These are phyloP conservation scores for Cyberlindnera mrakii DNA, from an alignment of 805 yeast species.

Conservation along the genomic window DNA sequence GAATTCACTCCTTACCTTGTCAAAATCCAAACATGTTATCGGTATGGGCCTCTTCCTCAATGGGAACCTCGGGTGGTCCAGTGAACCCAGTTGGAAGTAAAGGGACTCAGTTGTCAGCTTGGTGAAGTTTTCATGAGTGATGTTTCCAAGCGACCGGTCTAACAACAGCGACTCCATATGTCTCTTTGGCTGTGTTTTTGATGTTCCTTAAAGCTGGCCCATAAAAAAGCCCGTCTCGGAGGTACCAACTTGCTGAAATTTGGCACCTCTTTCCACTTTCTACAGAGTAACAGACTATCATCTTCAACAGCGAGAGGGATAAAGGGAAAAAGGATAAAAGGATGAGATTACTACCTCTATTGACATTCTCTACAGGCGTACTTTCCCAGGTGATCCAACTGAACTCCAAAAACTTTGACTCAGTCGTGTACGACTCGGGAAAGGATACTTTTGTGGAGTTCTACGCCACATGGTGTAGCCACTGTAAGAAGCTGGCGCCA, in stretches of 20 bases:
- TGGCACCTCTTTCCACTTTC: too few species aligned
- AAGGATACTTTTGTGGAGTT: constrained; percentile 79
- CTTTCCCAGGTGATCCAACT: neutral
- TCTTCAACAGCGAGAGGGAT: too few species aligned
- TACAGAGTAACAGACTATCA: too few species aligned
- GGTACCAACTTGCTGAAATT: too few species aligned
- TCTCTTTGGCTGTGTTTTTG: too few species aligned
- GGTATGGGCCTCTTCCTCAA: constrained; percentile 21
- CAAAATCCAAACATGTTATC: constrained; percentile 57
- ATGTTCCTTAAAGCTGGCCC: too few species aligned
- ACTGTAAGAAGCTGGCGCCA: constrained; percentile 88
- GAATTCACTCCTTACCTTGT: constrained; percentile 29
- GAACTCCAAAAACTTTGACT: constrained; percentile 38
- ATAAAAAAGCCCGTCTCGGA: too few species aligned
- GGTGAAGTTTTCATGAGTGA: constrained; percentile 6
- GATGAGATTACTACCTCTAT: neutral
- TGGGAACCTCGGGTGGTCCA: constrained; percentile 19
- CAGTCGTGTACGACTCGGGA: constrained; percentile 49
- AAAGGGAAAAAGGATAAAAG: neutral
- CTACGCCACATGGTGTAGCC: constrained; percentile 97
- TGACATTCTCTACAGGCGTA: neutral
- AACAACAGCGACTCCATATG: constrained; percentile 2
- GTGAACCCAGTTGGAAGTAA: constrained; percentile 16
- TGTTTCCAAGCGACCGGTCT: constrained; percentile 2
- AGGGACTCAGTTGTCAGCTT: constrained; percentile 19